Conservation (phyloP, 768 basidiomycete genomes). For the Stropharia rugosoannulata region DNA sequence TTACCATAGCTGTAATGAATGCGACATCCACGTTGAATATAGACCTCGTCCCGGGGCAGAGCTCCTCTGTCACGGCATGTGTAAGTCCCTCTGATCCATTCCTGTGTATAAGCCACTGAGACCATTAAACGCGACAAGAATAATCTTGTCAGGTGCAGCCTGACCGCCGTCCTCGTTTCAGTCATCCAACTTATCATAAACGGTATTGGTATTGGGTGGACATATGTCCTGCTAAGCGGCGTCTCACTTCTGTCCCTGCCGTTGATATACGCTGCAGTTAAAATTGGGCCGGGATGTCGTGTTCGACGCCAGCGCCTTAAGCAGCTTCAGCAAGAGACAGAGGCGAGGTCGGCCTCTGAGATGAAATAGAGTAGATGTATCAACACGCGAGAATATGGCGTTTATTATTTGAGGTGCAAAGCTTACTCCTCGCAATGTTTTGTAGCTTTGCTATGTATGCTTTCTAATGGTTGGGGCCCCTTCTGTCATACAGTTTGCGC, state of each 20-base stretch:
- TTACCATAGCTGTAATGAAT: conserved; percentile 52
- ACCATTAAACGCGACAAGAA: conserved; percentile 39
- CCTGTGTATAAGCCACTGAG: neutral
- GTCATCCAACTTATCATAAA: conserved; percentile 62
- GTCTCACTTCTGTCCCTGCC: conserved; percentile 48
- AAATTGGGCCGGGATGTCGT: conserved; percentile 56
- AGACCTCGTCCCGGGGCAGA: conserved; percentile 60
- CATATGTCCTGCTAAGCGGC: conserved; percentile 59
- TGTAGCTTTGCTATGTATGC: too few species aligned
- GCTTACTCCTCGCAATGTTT: too few species aligned
- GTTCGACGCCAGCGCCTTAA: conserved; percentile 15
- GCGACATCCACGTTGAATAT: conserved; percentile 60
- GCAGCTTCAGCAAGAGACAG: neutral
- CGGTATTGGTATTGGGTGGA: conserved; percentile 63
- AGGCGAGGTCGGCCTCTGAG: neutral
- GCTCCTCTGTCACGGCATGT: conserved; percentile 71
- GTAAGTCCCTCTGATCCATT: conserved; percentile 40
- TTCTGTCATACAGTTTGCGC: too few species aligned
- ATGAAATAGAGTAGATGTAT: neutral
- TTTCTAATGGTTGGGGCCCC: too few species aligned
- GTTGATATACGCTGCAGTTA: conserved; percentile 48
- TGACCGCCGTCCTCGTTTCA: conserved; percentile 62
- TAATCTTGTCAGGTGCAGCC: conserved; percentile 63
- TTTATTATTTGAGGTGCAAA: too few species aligned
- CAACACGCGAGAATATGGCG: neutral